phyloP scores from a whole-genome alignment of 2,329 filamentous ascomycete genomes.

The Celoporthe dispersa region DNA sequence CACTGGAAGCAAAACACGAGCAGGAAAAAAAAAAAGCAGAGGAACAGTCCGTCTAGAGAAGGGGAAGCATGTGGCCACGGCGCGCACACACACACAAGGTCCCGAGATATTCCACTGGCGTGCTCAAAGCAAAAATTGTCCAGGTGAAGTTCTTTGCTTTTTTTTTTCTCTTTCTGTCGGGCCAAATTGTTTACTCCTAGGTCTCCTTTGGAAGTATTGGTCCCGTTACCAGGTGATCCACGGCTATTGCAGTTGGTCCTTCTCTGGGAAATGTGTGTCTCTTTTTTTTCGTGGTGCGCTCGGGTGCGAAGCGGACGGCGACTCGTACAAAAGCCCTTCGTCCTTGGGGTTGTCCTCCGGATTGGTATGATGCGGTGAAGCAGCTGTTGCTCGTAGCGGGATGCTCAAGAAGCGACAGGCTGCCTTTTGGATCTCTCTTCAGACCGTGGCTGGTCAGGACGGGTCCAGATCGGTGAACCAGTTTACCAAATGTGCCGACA shows the following conservation, averaged over 20 bases:
- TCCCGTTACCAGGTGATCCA: slow-evolving; percentile 25
- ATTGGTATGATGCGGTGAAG: slow-evolving; percentile 19
- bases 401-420: slow-evolving; percentile 25
- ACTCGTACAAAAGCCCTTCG: slow-evolving; percentile 24
- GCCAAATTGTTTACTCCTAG: slow-evolving; percentile 26
- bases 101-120: slow-evolving; percentile 19
- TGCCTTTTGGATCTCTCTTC: slow-evolving; percentile 18
- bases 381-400: slow-evolving; percentile 22
- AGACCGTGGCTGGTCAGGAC: slow-evolving; percentile 22
- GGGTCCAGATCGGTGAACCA: slow-evolving; percentile 22
- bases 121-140: slow-evolving; percentile 15
- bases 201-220: slow-evolving; percentile 19
- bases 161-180: slow-evolving; percentile 8
- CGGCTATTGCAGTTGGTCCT: slow-evolving; percentile 29
- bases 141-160: slow-evolving; percentile 18
- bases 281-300: background rate
- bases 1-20: slow-evolving; percentile 22
- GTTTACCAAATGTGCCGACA: background rate
- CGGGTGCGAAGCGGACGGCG: slow-evolving; percentile 23
- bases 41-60: slow-evolving; percentile 19
- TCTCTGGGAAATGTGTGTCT: slow-evolving; percentile 22
- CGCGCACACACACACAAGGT: background rate
- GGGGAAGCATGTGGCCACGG: slow-evolving; percentile 24
- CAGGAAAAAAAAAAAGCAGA: slow-evolving; percentile 16
- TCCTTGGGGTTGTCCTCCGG: slow-evolving; percentile 21